A percentile compares a stretch with the other conserved stretches of the same genome.
phyloP scores from a whole-genome alignment of 495 filamentous ascomycete species.

The Parachaetomium inaequale region DNA sequence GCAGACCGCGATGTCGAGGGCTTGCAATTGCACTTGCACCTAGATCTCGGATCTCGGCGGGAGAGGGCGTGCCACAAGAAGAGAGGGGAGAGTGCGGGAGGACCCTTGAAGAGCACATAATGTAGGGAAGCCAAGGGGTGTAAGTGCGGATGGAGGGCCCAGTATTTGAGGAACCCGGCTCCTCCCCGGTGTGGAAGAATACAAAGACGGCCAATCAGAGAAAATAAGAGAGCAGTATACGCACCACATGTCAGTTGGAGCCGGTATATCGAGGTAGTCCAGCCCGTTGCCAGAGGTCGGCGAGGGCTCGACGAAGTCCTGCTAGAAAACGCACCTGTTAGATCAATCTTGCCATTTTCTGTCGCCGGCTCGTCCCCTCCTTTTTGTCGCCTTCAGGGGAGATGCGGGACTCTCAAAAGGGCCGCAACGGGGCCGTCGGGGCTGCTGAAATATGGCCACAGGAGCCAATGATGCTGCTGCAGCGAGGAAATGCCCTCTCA shows the following conservation, averaged over 20 bases:
- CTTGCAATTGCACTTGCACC: not conserved
- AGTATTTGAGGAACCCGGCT: conserved; percentile 16
- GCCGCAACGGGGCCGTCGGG: not conserved
- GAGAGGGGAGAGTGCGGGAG: conserved; percentile 4
- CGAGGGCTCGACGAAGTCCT: conserved; percentile 49
- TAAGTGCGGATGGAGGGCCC: conserved; percentile 25
- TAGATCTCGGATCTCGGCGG: conserved; percentile 1
- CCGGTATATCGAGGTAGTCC: conserved; percentile 46
- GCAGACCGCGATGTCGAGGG: not conserved
- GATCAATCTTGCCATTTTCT: conserved; percentile 27
- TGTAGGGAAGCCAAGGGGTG: conserved; percentile 29
- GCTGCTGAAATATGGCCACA: not conserved
- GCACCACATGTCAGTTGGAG: conserved; percentile 49
- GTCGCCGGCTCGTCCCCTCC: conserved; percentile 25
- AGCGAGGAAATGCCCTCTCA: conserved; percentile 5
- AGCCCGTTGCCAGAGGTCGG: conserved; percentile 46
- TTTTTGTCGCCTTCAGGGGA: conserved; percentile 9
- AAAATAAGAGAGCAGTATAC: conserved; percentile 24
- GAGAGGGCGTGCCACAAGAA: not conserved
- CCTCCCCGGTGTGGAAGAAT: not conserved
- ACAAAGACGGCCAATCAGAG: conserved; percentile 15
- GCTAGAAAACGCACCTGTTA: conserved; percentile 32
- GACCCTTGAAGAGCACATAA: conserved; percentile 24
- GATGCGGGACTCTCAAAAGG: not conserved
- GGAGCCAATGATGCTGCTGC: conserved; percentile 3